A percentile compares a stretch with the other conserved stretches of the same genome.
Evolutionary conservation across 148 eudicot species (phyloP).

Genomic region (Gaultheria prostrata): DNA sequence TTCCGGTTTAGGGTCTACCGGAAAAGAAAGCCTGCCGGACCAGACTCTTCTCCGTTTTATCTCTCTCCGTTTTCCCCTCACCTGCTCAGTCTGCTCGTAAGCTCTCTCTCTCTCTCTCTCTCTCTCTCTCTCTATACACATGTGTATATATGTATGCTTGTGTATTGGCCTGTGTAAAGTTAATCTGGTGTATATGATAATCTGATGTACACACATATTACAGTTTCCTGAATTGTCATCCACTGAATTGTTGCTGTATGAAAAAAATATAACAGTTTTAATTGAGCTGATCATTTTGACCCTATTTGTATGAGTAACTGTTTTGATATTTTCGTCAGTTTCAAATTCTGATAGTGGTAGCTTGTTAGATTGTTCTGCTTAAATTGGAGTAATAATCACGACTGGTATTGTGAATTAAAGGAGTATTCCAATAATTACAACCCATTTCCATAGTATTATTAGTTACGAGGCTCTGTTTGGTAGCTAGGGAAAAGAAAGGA

Average conservation of each 20-base stretch:
- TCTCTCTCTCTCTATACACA: neutral
- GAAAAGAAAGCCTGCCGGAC: neutral
- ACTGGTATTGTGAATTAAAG: neutral
- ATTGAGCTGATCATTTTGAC: neutral
- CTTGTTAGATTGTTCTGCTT: neutral
- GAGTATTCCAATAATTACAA: neutral
- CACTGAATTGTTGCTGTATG: neutral
- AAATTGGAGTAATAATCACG: neutral
- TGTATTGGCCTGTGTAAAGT: neutral
- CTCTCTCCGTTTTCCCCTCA: neutral
- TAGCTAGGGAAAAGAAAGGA: no score
- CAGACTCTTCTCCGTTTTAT: neutral
- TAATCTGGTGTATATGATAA: neutral
- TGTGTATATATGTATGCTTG: neutral
- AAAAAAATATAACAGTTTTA: neutral
- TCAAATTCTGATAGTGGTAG: neutral
- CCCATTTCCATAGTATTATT: no score
- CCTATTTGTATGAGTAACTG: neutral
- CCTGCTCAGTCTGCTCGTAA: neutral
- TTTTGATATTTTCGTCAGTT: neutral
- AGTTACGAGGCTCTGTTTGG: no score
- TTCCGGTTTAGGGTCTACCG: neutral
- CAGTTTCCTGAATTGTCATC: no score
- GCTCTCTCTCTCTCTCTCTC: slow-evolving; percentile 7
- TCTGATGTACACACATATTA: neutral